A percentile compares a stretch with the other conserved stretches of the same genome.
Conservation (phyloP, 2,329 filamentous ascomycete genomes). For the Aspergillus brasiliensis region DNA sequence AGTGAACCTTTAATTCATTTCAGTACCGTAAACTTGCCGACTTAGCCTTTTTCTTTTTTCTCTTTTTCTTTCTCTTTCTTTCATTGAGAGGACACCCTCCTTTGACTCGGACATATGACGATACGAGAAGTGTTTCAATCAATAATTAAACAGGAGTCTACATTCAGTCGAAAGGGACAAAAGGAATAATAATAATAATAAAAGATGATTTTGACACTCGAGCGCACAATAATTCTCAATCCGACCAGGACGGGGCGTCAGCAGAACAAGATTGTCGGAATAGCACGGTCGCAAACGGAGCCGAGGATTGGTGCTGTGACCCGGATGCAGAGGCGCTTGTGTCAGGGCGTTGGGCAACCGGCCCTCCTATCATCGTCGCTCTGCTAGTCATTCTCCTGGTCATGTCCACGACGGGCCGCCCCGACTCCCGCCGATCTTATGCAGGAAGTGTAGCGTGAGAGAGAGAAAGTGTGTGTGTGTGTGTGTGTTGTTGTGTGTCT, state of each 20-base stretch:
- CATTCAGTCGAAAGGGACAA: background rate
- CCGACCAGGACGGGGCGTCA: background rate
- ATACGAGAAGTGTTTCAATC: too few relatives aligned
- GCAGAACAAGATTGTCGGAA: conserved; percentile 12
- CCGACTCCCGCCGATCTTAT: conserved; percentile 36
- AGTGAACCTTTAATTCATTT: too few relatives aligned
- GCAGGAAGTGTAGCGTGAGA: conserved; percentile 27
- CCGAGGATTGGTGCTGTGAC: conserved; percentile 15
- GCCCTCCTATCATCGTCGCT: conserved; percentile 16
- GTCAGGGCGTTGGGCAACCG: conserved; percentile 26
- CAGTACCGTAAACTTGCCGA: too few relatives aligned
- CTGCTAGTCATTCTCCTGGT: conserved; percentile 26
- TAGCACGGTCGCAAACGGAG: conserved; percentile 19
- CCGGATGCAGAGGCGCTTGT: conserved; percentile 24
- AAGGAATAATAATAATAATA: background rate
- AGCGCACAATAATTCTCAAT: background rate
- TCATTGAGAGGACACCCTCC: too few relatives aligned
- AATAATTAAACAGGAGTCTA: background rate
- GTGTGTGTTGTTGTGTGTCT: too few relatives aligned
- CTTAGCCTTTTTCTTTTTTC: too few relatives aligned
- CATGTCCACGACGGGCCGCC: conserved; percentile 32
- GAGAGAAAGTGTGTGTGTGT: background rate
- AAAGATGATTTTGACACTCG: background rate
- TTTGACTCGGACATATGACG: too few relatives aligned
- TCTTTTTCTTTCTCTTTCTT: too few relatives aligned